A percentile compares a stretch with the other conserved stretches of the same genome.
Conservation (phyloP, 139 green algal species). For the Micractinium sp. region DNA sequence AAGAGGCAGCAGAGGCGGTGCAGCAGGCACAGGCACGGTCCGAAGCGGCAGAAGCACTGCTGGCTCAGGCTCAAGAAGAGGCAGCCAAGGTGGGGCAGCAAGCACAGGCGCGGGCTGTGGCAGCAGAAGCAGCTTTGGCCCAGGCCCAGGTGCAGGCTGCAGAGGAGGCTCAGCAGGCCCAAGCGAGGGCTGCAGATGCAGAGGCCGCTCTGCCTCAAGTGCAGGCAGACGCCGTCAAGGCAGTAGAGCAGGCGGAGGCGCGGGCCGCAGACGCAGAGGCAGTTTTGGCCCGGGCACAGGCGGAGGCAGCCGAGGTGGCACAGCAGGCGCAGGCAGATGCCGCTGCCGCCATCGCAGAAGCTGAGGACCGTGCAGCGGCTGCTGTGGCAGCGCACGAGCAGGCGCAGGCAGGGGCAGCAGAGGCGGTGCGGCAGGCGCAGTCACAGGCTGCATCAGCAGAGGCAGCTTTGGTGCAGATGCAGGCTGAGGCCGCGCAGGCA, state of each 20-base stretch:
- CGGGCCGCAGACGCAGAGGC: background rate
- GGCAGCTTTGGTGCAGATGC: background rate
- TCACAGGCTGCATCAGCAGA: background rate
- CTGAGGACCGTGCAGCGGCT: background rate
- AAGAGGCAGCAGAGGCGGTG: background rate
- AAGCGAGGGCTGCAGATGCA: background rate
- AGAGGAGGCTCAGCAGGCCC: background rate
- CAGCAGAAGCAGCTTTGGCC: background rate
- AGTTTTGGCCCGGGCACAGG: background rate
- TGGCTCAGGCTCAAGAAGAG: background rate
- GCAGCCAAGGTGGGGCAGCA: background rate
- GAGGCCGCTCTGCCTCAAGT: too few relatives aligned
- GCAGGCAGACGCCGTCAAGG: background rate
- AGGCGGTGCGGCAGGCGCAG: background rate
- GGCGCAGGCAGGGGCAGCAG: background rate
- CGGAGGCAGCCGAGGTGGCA: background rate
- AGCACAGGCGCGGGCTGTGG: too few relatives aligned
- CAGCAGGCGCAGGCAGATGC: background rate
- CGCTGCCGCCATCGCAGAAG: background rate
- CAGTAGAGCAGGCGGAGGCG: background rate
- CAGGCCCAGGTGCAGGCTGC: background rate
- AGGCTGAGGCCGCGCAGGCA: background rate
- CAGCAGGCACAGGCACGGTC: background rate
- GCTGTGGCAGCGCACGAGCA: background rate
- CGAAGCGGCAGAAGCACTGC: background rate